Evolutionary conservation across 768 basidiomycete genomes (phyloP).

Genomic region (Xerocomus brunneocitrinus): DNA sequence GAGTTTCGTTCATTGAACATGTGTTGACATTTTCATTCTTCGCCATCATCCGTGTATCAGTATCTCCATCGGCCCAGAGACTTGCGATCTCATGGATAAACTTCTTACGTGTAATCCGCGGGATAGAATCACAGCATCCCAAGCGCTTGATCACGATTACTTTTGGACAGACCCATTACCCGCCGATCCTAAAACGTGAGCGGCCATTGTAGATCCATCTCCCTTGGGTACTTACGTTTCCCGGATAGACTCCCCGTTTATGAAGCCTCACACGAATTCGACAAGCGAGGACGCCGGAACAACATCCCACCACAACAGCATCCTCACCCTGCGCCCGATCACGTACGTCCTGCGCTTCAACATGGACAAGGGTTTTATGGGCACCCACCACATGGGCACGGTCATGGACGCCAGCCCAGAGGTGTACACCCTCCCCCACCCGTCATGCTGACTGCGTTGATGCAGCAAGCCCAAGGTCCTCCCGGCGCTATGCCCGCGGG

Average conservation of each 20-base stretch:
- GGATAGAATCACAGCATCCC: constrained; percentile 75
- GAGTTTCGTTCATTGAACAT: not conserved
- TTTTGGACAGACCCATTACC: constrained; percentile 92
- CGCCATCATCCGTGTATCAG: constrained; percentile 5
- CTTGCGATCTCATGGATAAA: constrained; percentile 77
- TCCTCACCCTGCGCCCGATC: constrained; percentile 27
- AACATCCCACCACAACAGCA: constrained; percentile 24
- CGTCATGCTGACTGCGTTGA: constrained; percentile 28
- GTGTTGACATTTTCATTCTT: constrained; percentile 1
- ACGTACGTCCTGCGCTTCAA: constrained; percentile 32
- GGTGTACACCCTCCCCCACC: constrained; percentile 20
- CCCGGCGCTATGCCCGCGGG: constrained; percentile 2
- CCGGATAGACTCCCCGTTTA: constrained; percentile 60
- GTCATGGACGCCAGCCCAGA: constrained; percentile 31
- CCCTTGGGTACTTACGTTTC: not conserved
- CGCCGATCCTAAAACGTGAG: constrained; percentile 77
- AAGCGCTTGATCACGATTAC: constrained; percentile 89
- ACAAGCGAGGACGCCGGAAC: constrained; percentile 63
- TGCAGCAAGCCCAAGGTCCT: constrained; percentile 23
- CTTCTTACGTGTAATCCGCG: constrained; percentile 80
- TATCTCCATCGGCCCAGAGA: constrained; percentile 63
- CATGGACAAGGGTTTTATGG: constrained; percentile 27
- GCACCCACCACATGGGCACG: constrained; percentile 22
- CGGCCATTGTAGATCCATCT: constrained; percentile 1
- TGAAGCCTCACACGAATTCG: constrained; percentile 81